These are phyloP conservation scores for Blastobotrys persicus DNA, from an alignment of 1,139 yeast species.

Conservation along the genomic window DNA sequence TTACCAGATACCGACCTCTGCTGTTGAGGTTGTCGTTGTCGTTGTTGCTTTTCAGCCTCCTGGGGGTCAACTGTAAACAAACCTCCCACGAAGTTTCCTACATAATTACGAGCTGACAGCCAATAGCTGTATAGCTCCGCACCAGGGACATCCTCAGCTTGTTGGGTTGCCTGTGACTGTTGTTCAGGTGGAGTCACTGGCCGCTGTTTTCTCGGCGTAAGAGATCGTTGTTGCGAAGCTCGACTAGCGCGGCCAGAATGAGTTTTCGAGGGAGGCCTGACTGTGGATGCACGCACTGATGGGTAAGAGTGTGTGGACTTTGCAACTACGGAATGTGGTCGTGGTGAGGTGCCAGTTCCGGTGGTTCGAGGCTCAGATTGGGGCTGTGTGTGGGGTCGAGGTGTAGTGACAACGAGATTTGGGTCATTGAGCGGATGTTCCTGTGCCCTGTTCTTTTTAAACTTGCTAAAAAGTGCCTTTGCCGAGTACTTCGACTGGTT, in stretches of 20 bases:
- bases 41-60: not conserved
- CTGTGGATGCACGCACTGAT: not conserved
- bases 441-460: conserved; percentile 16
- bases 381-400: not conserved
- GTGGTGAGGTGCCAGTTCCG: not conserved
- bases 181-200: conserved; percentile 6
- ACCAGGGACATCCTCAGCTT: conserved; percentile 9
- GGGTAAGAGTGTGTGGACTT: not conserved
- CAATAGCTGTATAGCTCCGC: conserved; percentile 17
- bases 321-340: not conserved
- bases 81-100: conserved; percentile 8
- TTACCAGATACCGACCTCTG: conserved; percentile 3
- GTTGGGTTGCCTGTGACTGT: conserved; percentile 2
- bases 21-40: not conserved
- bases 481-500: conserved; percentile 27
- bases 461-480: conserved; percentile 22
- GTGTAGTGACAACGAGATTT: not conserved
- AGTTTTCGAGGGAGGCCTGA: not conserved
- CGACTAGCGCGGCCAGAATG: not conserved
- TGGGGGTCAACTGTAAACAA: not conserved
- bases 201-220: not conserved
- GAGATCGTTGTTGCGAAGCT: not conserved
- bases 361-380: not conserved
- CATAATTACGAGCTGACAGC: conserved; percentile 16
- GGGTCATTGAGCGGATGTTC: conserved; percentile 7